A percentile compares a stretch with the other conserved stretches of the same genome.
phyloP scores from a whole-genome alignment of 2,329 filamentous ascomycete species.

The Neofusicoccum parvum region DNA sequence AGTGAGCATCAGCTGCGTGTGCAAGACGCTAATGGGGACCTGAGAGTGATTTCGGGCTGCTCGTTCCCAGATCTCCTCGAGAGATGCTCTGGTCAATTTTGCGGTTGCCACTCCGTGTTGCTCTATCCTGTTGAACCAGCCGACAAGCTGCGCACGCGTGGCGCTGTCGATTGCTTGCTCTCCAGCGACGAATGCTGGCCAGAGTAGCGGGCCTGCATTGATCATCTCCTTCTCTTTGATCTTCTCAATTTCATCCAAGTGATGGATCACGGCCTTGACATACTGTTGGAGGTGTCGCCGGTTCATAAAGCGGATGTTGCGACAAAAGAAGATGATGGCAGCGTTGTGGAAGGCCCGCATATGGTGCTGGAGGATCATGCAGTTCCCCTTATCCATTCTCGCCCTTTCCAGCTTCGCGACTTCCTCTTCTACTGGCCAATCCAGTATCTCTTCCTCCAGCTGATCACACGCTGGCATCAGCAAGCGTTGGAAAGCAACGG shows the following conservation, averaged over 20 bases:
- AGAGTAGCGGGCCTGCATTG: not conserved
- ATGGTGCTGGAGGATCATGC: not conserved
- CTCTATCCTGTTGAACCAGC: not conserved
- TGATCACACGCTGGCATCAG: not conserved
- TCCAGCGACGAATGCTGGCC: not conserved
- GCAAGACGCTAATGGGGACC: not conserved
- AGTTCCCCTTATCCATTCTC: not conserved
- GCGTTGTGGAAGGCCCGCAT: not conserved
- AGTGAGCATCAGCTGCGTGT: not conserved
- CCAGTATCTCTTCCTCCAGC: not conserved
- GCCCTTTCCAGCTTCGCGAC: not conserved
- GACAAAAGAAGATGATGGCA: not conserved
- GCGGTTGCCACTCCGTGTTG: not conserved
- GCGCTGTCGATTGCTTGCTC: not conserved
- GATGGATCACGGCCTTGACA: not conserved
- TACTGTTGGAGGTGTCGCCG: not conserved
- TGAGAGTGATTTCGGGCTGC: no score
- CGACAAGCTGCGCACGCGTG: not conserved
- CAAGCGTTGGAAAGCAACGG: not conserved
- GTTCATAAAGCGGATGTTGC: not conserved
- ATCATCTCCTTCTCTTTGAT: not conserved
- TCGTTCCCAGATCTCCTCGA: not conserved
- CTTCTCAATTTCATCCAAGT: not conserved
- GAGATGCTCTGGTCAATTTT: not conserved
- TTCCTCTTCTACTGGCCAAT: not conserved